These are phyloP conservation scores for Russula abietina DNA, from an alignment of 768 basidiomycete genomes.

Conservation along the genomic window DNA sequence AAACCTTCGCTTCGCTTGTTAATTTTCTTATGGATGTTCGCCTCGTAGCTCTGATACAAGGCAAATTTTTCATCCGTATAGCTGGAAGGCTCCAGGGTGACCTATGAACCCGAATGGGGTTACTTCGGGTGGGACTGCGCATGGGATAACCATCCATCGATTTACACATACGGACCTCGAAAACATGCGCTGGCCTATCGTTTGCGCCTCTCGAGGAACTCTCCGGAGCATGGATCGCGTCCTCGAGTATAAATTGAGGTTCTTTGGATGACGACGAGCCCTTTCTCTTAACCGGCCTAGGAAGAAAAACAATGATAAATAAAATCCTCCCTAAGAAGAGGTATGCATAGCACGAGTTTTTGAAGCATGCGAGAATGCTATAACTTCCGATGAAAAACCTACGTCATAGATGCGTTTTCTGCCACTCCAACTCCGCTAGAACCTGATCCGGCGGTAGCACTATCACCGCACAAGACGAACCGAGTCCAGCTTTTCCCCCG, in stretches of 20 bases:
- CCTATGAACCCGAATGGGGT: constrained; percentile 38
- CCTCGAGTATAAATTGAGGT: constrained; percentile 37
- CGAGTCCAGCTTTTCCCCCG: constrained; percentile 57
- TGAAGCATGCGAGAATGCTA: not conserved
- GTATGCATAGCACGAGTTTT: not conserved
- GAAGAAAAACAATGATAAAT: not conserved
- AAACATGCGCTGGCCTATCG: constrained; percentile 42
- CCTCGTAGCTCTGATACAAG: constrained; percentile 74
- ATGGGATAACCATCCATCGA: not conserved
- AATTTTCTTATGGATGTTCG: constrained; percentile 66
- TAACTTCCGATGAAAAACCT: constrained; percentile 3
- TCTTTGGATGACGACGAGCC: not conserved
- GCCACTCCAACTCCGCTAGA: constrained; percentile 29
- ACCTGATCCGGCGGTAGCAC: constrained; percentile 14
- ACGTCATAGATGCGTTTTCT: constrained; percentile 26
- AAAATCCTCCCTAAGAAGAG: not conserved
- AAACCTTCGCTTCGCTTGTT: constrained; percentile 50
- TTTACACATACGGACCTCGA: constrained; percentile 43
- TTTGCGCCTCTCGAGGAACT: constrained; percentile 30
- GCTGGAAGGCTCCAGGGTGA: constrained; percentile 67
- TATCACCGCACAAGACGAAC: constrained; percentile 47
- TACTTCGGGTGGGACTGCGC: not conserved
- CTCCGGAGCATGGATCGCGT: constrained; percentile 56
- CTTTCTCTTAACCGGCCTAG: constrained; percentile 1
- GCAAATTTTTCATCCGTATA: constrained; percentile 76